A percentile compares a stretch with the other conserved stretches of the same genome.
Evolutionary conservation across 257 asterid genomes (phyloP).

Genomic region (Ocimum tenuiflorum): DNA sequence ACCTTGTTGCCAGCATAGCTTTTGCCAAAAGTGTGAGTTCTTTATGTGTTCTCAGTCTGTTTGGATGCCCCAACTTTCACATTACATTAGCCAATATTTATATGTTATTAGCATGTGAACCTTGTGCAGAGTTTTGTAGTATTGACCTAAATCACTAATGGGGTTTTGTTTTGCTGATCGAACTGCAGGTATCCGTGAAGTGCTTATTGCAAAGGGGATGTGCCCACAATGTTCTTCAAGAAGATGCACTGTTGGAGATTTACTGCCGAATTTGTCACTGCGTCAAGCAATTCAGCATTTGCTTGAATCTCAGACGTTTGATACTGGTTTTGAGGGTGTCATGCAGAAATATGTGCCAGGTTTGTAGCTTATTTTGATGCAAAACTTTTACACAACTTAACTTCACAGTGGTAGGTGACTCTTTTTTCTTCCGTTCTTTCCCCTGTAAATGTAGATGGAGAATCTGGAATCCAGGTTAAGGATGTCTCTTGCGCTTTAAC

Average conservation of each 20-base stretch:
- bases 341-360: slow-evolving; percentile 70
- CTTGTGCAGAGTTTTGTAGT: neutral
- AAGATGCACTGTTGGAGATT: slow-evolving; percentile 51
- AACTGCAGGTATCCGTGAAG: slow-evolving; percentile 56
- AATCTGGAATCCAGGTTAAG: slow-evolving; percentile 70
- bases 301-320: slow-evolving; percentile 54
- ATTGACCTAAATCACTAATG: neutral
- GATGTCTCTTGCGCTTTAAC: slow-evolving; percentile 49
- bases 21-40: slow-evolving; percentile 81
- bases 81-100: neutral
- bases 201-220: slow-evolving; percentile 52
- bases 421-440: neutral
- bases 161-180: slow-evolving; percentile 1
- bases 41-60: neutral
- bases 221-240: slow-evolving; percentile 83
- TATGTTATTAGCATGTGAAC: neutral
- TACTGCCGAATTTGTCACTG: slow-evolving; percentile 79
- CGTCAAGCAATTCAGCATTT: slow-evolving; percentile 68
- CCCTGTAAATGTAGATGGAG: slow-evolving; percentile 59
- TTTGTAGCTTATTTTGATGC: slow-evolving; percentile 15
- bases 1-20: slow-evolving; percentile 97
- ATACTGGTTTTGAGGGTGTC: slow-evolving; percentile 36
- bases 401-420: neutral
- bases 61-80: neutral
- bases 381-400: neutral